Percentiles rank a stretch among this genome's conserved stretches.
Evolutionary conservation across 805 yeast species (phyloP).

Genomic region (Cyberlindnera veronae): DNA sequence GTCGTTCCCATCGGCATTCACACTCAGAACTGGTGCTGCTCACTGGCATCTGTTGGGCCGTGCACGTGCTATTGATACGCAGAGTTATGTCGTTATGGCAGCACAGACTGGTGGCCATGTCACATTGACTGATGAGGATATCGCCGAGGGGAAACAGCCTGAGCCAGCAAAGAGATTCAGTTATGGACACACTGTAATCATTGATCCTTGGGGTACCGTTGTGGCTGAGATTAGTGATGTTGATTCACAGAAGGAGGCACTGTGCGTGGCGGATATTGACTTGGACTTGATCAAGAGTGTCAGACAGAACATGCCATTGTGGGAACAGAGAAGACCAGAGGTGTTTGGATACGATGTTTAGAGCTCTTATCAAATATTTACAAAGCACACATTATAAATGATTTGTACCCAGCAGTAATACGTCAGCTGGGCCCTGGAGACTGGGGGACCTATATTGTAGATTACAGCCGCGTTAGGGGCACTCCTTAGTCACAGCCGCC

Average conservation of each 20-base stretch:
- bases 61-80: slow-evolving; percentile 87
- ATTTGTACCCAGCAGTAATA: background rate
- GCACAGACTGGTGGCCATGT: slow-evolving; percentile 73
- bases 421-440: background rate
- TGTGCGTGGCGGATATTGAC: slow-evolving; percentile 68
- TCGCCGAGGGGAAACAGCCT: slow-evolving; percentile 23
- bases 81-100: slow-evolving; percentile 82
- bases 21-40: slow-evolving; percentile 83
- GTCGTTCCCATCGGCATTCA: slow-evolving; percentile 90
- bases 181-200: slow-evolving; percentile 81
- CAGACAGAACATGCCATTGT: slow-evolving; percentile 71
- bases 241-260: slow-evolving; percentile 35
- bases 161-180: slow-evolving; percentile 48
- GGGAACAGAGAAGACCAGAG: slow-evolving; percentile 67
- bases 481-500: no score
- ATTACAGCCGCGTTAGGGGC: no score
- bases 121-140: slow-evolving; percentile 37
- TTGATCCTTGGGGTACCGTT: slow-evolving; percentile 91
- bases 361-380: background rate
- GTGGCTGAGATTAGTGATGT: slow-evolving; percentile 55
- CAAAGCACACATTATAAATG: background rate
- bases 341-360: slow-evolving; percentile 36
- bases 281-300: slow-evolving; percentile 43
- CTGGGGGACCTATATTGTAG: no score
- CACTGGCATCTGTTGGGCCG: slow-evolving; percentile 84